Percentiles rank a stretch among this genome's conserved stretches.
Conservation (phyloP, 495 filamentous ascomycete genomes). For the Cladorrhinum samala region DNA sequence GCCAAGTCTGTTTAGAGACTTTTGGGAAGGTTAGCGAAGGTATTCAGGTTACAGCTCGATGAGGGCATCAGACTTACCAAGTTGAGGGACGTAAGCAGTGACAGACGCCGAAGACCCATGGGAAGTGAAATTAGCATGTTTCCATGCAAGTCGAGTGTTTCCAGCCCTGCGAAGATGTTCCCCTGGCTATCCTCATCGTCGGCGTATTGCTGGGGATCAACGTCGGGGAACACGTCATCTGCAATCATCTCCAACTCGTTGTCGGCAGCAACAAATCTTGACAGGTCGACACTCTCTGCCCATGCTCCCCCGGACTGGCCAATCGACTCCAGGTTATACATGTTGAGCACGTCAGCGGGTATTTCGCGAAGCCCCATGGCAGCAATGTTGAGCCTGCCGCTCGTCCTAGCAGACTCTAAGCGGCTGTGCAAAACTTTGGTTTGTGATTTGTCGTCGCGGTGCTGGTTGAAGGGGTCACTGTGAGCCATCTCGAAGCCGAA, state of each 20-base stretch:
- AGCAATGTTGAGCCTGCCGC: constrained; percentile 84
- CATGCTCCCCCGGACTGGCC: constrained; percentile 57
- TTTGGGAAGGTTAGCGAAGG: constrained; percentile 6
- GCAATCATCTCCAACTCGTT: constrained; percentile 76
- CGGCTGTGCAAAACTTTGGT: constrained; percentile 67
- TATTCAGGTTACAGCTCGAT: background rate
- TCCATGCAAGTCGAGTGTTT: constrained; percentile 77
- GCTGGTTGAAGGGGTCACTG: constrained; percentile 63
- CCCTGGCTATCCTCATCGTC: constrained; percentile 59
- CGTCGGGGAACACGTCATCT: constrained; percentile 71
- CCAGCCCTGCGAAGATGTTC: constrained; percentile 76
- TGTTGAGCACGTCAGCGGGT: constrained; percentile 75
- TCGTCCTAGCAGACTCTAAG: constrained; percentile 66
- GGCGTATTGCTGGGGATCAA: constrained; percentile 48
- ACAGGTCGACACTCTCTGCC: constrained; percentile 93
- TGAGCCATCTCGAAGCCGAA: constrained; percentile 46
- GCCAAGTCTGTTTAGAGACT: constrained; percentile 74
- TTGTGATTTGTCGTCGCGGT: constrained; percentile 50
- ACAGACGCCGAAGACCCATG: constrained; percentile 64
- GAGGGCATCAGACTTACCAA: constrained; percentile 48
- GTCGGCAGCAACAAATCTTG: constrained; percentile 80
- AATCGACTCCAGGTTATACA: constrained; percentile 71
- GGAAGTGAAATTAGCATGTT: constrained; percentile 71
- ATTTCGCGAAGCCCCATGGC: constrained; percentile 76
- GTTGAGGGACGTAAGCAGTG: constrained; percentile 71